Conservation (phyloP, 2,329 filamentous ascomycete genomes). For the Ophiostoma sp. region DNA sequence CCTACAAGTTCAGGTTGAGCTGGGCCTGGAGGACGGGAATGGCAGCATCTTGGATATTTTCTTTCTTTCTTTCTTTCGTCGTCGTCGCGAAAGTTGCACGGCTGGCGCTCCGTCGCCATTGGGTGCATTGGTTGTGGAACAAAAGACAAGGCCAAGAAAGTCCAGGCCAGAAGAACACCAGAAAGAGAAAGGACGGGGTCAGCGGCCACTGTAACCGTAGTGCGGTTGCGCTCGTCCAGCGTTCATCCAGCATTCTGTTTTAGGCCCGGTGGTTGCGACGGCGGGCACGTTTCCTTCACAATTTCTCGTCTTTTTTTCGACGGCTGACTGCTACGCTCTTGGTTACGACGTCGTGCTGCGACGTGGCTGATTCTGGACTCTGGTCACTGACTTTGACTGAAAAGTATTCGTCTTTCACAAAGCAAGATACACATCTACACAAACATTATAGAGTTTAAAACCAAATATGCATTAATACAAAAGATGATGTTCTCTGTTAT, state of each 20-base stretch:
- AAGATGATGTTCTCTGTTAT: neutral
- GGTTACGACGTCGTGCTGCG: neutral
- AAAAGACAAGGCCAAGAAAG: neutral
- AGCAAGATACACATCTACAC: too few relatives aligned
- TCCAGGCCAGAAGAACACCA: neutral
- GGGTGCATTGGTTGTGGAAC: neutral
- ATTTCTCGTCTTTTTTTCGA: neutral
- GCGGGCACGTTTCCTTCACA: too few relatives aligned
- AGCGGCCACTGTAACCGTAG: neutral
- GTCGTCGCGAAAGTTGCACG: neutral
- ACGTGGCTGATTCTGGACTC: neutral
- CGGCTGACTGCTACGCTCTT: neutral
- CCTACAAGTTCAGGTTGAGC: neutral
- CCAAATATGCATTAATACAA: neutral
- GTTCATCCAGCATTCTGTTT: slow-evolving; percentile 19
- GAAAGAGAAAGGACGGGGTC: neutral
- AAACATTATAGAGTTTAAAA: too few relatives aligned
- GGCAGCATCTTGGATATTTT: neutral
- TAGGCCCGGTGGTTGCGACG: neutral
- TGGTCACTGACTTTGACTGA: neutral
- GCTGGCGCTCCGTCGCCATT: neutral
- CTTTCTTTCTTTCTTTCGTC: neutral
- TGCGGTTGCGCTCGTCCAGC: slow-evolving; percentile 4
- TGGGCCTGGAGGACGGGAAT: neutral
- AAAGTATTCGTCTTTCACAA: too few relatives aligned